phyloP scores from a whole-genome alignment of 192 early-diverging fungal species.

The Phycomyces blakesleeanus region DNA sequence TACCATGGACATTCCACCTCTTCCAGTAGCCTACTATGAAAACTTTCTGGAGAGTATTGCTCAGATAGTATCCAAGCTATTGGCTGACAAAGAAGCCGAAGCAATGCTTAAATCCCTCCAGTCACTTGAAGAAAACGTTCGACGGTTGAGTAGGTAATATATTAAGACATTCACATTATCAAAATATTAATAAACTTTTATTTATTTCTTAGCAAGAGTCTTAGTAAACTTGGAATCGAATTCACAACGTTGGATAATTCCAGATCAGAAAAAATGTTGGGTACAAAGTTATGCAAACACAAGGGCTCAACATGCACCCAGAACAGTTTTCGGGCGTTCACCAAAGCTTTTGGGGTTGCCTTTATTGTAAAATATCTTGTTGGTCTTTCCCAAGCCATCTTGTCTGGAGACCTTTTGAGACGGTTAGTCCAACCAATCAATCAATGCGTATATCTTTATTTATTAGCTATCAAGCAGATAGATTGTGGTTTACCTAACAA shows the following conservation, averaged over 20 bases:
- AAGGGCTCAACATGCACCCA: constrained; percentile 60
- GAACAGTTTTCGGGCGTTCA: constrained; percentile 60
- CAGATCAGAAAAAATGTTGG: constrained; percentile 10
- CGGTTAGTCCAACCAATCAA: constrained; percentile 39
- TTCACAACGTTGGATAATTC: constrained; percentile 14
- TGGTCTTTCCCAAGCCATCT: constrained; percentile 44
- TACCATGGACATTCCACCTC: constrained; percentile 5
- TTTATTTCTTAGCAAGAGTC: constrained; percentile 40
- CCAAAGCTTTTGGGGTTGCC: constrained; percentile 58
- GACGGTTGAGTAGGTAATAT: constrained; percentile 54
- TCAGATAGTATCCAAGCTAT: constrained; percentile 52
- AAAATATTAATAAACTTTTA: background rate
- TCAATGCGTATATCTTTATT: too few species aligned
- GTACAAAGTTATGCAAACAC: constrained; percentile 50
- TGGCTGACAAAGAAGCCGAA: constrained; percentile 68
- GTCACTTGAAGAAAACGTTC: constrained; percentile 62
- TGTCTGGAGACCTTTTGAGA: constrained; percentile 54
- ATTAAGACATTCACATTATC: background rate
- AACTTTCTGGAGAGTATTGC: constrained; percentile 63
- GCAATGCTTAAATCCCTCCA: constrained; percentile 52
- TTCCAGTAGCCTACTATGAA: constrained; percentile 43
- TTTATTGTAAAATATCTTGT: constrained; percentile 59
- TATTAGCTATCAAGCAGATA: too few species aligned
- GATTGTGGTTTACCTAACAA: too few species aligned
- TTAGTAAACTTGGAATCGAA: constrained; percentile 37